Percentiles rank a stretch among this genome's conserved stretches.
Conservation (phyloP, 2,329 filamentous ascomycete genomes). For the Esteya vermicola region DNA sequence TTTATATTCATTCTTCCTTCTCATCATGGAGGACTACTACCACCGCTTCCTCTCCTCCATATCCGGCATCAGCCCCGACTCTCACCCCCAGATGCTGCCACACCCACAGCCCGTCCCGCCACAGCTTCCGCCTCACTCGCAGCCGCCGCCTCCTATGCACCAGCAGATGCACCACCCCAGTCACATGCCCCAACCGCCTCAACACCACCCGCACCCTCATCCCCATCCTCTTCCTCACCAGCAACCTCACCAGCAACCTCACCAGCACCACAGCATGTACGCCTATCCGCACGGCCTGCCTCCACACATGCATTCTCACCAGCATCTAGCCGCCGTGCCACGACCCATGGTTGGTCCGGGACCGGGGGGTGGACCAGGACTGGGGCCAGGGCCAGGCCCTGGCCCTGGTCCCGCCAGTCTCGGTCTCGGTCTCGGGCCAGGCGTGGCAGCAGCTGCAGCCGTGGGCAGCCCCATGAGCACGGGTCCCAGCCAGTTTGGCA, state of each 20-base stretch:
- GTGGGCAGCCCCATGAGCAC: too few relatives aligned
- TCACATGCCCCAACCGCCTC: background rate
- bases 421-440: too few relatives aligned
- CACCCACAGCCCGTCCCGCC: background rate
- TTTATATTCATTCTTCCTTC: background rate
- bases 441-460: too few relatives aligned
- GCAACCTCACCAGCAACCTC: conserved; percentile 1
- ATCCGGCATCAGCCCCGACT: conserved; percentile 23
- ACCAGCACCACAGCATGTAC: conserved; percentile 4
- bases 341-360: too few relatives aligned
- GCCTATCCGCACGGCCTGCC: conserved; percentile 11
- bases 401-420: conserved; percentile 19
- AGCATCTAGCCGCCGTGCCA: conserved; percentile 17
- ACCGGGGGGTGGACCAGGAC: too few relatives aligned
- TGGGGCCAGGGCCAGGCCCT: too few relatives aligned
- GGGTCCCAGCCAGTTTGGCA: conserved; percentile 30
- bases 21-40: conserved; percentile 40
- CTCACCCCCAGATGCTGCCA: too few relatives aligned
- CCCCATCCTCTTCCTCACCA: conserved; percentile 1
- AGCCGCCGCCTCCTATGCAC: background rate
- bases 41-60: conserved; percentile 40
- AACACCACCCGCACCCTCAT: background rate
- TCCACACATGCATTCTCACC: conserved; percentile 14
- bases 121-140: background rate
- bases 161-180: background rate